Conservation (phyloP, 176 grass and related monocot genomes). For the Zoysia pacifica region DNA sequence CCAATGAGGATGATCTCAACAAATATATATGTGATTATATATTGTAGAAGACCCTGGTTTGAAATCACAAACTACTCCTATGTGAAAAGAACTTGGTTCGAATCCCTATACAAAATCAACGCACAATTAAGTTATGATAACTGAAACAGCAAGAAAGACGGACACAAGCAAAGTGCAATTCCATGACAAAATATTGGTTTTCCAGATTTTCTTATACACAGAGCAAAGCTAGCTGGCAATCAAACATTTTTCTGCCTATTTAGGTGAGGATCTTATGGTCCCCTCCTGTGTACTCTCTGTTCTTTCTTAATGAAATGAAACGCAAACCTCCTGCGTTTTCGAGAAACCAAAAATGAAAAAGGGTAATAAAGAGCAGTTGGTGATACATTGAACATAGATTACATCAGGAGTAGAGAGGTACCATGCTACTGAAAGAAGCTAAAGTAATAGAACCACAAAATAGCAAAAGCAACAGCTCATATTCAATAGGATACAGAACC, state of each 20-base stretch:
- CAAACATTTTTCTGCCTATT: background rate
- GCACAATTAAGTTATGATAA: constrained; percentile 1
- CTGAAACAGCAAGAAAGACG: background rate
- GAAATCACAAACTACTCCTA: background rate
- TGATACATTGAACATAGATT: background rate
- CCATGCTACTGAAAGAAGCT: background rate
- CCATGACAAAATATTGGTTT: constrained; percentile 12
- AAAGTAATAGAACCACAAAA: background rate
- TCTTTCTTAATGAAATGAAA: too few relatives aligned
- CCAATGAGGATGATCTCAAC: background rate
- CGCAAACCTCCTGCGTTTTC: too few relatives aligned
- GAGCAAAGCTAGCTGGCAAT: background rate
- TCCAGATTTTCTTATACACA: background rate
- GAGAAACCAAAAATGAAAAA: background rate
- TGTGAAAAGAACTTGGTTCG: background rate
- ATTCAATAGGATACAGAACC: constrained; percentile 68
- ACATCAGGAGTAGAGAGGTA: constrained; percentile 3
- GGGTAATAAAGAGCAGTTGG: background rate
- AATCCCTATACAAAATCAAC: constrained; percentile 3
- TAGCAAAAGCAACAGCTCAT: background rate
- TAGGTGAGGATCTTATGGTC: too few relatives aligned
- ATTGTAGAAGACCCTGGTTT: background rate
- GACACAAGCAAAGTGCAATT: background rate
- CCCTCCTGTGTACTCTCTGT: too few relatives aligned
- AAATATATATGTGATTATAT: background rate